phyloP scores from a whole-genome alignment of 2,329 filamentous ascomycete genomes.

The Aspergillaceae sp. region DNA sequence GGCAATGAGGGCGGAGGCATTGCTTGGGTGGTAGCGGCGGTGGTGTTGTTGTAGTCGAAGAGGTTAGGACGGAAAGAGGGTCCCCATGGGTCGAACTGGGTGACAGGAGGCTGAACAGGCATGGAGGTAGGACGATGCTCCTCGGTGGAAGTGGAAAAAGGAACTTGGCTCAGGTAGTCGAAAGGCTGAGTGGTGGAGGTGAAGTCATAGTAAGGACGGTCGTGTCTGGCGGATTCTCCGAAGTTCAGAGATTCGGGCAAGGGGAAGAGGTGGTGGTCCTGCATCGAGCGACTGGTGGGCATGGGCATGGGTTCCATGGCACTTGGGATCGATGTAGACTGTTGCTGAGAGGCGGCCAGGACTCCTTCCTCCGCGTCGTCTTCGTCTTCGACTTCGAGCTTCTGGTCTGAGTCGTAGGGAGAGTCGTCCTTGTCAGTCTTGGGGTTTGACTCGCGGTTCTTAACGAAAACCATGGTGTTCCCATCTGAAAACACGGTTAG shows the following conservation, averaged over 20 bases:
- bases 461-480: slow-evolving; percentile 29
- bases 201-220: slow-evolving; percentile 20
- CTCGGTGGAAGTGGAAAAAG: slow-evolving; percentile 16
- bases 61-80: slow-evolving; percentile 26
- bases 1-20: slow-evolving; percentile 19
- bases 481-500: slow-evolving; percentile 14
- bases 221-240: slow-evolving; percentile 17
- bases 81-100: slow-evolving; percentile 23
- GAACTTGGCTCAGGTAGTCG: slow-evolving; percentile 21
- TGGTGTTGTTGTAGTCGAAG: slow-evolving; percentile 21
- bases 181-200: slow-evolving; percentile 23
- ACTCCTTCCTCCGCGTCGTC: slow-evolving; percentile 21
- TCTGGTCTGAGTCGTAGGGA: slow-evolving; percentile 19
- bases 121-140: slow-evolving; percentile 14
- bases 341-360: slow-evolving; percentile 10
- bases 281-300: slow-evolving; percentile 15
- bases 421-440: slow-evolving; percentile 26
- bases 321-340: slow-evolving; percentile 14
- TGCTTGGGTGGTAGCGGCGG: slow-evolving; percentile 10
- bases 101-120: slow-evolving; percentile 12
- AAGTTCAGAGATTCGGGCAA: slow-evolving; percentile 21
- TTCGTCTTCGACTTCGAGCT: slow-evolving; percentile 11
- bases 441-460: slow-evolving; percentile 27
- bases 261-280: slow-evolving; percentile 18
- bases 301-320: slow-evolving; percentile 16